These are phyloP conservation scores for Iodosphaeria phyllophila DNA, from an alignment of 2,329 filamentous ascomycete species.

Conservation along the genomic window DNA sequence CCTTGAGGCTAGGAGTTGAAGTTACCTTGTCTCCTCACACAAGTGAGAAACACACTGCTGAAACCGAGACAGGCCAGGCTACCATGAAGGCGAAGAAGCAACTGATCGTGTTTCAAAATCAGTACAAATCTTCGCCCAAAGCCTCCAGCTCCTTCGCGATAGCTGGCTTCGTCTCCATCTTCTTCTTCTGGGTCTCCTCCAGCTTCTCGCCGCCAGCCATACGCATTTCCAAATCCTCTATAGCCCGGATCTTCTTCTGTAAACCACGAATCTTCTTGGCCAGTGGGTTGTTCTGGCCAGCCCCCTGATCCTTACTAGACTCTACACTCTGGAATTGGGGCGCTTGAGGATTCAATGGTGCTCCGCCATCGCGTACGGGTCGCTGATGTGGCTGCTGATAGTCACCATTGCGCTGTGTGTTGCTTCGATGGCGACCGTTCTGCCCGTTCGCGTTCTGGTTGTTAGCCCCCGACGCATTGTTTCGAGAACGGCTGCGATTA, in stretches of 20 bases:
- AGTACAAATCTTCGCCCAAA: constrained; percentile 22
- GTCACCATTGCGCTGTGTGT: constrained; percentile 23
- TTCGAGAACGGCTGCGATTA: constrained; percentile 32
- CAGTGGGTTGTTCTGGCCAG: constrained; percentile 42
- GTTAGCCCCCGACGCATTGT: constrained; percentile 22
- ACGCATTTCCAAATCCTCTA: constrained; percentile 96
- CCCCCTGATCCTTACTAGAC: too few relatives aligned
- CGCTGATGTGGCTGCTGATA: constrained; percentile 11
- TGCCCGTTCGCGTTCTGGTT: too few relatives aligned
- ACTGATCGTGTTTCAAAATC: constrained; percentile 3
- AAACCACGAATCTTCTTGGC: constrained; percentile 91
- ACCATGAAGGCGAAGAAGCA: too few relatives aligned
- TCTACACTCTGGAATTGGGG: constrained; percentile 27
- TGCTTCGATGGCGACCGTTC: constrained; percentile 32
- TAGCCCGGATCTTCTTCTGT: constrained; percentile 93
- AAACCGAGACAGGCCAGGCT: too few relatives aligned
- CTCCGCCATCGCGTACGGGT: constrained; percentile 11
- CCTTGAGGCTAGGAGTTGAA: too few relatives aligned
- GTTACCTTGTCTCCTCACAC: too few relatives aligned
- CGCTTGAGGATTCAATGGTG: constrained; percentile 9
- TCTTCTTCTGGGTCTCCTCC: constrained; percentile 96
- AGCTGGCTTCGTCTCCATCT: constrained; percentile 74
- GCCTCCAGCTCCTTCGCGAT: constrained; percentile 69
- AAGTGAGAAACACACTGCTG: too few relatives aligned
- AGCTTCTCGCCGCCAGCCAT: constrained; percentile 88